Conservation (phyloP, 208 protist species). For the Crithidia mellificae region DNA sequence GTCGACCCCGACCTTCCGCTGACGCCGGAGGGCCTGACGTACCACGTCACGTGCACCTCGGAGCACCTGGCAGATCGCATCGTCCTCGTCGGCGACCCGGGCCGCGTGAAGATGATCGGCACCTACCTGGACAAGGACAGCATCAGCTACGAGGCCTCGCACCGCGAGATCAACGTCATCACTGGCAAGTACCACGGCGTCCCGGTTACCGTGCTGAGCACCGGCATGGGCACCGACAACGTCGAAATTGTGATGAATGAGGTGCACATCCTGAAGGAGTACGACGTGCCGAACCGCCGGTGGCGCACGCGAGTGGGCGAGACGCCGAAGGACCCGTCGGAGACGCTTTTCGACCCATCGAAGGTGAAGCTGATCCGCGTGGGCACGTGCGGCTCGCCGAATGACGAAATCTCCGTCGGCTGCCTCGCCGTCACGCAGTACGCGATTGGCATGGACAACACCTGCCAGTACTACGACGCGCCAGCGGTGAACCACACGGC, state of each 20-base stretch:
- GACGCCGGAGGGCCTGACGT: constrained; percentile 60
- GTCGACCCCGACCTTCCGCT: constrained; percentile 73
- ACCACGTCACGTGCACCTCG: constrained; percentile 55
- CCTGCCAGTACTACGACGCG: constrained; percentile 68
- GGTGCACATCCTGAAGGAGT: constrained; percentile 81
- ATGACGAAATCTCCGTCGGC: constrained; percentile 41
- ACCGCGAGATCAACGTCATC: constrained; percentile 71
- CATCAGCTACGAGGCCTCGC: constrained; percentile 48
- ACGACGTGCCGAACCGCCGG: constrained; percentile 40
- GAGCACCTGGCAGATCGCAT: constrained; percentile 71
- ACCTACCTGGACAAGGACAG: constrained; percentile 59
- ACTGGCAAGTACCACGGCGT: constrained; percentile 74
- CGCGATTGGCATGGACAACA: constrained; percentile 81
- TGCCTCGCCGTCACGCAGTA: constrained; percentile 66
- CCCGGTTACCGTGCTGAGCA: constrained; percentile 66
- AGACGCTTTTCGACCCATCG: constrained; percentile 47
- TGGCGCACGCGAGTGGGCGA: constrained; percentile 50
- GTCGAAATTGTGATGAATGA: constrained; percentile 79
- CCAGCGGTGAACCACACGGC: constrained; percentile 24
- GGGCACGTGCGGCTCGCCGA: constrained; percentile 74
- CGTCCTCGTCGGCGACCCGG: constrained; percentile 73
- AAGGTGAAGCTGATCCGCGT: constrained; percentile 68
- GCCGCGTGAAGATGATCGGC: constrained; percentile 58
- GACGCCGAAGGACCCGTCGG: constrained; percentile 10
- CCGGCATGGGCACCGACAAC: constrained; percentile 87